Percentiles rank a stretch among this genome's conserved stretches.
Conservation (phyloP, 2,329 filamentous ascomycete genomes). For the Penicillium nordicum region DNA sequence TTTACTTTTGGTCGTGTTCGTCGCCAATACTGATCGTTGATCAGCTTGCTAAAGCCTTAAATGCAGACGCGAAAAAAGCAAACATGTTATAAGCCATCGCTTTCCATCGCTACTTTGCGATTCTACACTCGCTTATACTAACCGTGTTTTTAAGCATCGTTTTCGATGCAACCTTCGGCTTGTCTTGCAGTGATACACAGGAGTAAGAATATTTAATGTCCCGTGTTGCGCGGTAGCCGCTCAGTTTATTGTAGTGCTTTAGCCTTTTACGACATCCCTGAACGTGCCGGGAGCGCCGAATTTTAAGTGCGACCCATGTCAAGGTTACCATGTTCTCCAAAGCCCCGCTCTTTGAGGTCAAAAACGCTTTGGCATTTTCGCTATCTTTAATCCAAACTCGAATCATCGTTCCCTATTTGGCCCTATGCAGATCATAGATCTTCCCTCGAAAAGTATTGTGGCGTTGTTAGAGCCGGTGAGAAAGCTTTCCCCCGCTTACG, state of each 20-base stretch:
- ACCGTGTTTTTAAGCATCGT: background rate
- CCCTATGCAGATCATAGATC: conserved; percentile 17
- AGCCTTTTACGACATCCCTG: conserved; percentile 6
- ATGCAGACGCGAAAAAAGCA: conserved; percentile 7
- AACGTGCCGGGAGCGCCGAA: conserved; percentile 3
- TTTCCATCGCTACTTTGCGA: background rate
- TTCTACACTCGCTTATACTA: background rate
- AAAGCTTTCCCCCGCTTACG: conserved; percentile 8
- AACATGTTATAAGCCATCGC: conserved; percentile 5
- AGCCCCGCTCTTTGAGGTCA: conserved; percentile 2
- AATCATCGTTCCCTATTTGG: conserved; percentile 15
- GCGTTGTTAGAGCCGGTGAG: conserved; percentile 8
- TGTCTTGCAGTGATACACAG: background rate
- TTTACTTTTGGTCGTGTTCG: conserved; percentile 6
- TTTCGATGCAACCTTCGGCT: background rate
- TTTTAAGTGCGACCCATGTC: background rate
- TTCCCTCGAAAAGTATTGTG: conserved; percentile 5
- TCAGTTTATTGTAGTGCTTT: conserved; percentile 6
- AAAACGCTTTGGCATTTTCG: conserved; percentile 1
- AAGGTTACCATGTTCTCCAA: conserved; percentile 2
- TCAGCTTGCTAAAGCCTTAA: conserved; percentile 6
- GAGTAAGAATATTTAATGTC: background rate
- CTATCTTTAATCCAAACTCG: conserved; percentile 1
- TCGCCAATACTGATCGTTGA: conserved; percentile 21
- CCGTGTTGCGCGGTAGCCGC: conserved; percentile 22